Base-by-base conservation (phyloP, 805 yeast genomes). In the Cyberlindnera mycetangii region DNA sequence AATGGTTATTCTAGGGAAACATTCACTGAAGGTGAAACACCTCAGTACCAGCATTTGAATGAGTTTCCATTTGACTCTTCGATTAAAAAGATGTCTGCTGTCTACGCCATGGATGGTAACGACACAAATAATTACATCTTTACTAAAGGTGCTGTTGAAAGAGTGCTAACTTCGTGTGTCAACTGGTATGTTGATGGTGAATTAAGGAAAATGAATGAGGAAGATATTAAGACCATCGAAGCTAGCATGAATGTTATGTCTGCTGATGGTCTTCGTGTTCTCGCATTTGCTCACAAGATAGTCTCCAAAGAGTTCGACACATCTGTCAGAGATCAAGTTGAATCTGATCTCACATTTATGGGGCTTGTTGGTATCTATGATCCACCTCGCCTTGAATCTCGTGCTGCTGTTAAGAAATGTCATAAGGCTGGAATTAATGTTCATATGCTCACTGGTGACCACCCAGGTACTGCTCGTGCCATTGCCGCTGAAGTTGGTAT, bases 401-500 rank as follows among this genome's bases (percentile, higher is more conserved):
- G 79, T 10, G 76, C 69, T 11, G 76, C 86, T 6, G 90, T 85
- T 18, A 75, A 74, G 54, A 62, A 67, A 48, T 84, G 90, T 62
- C 89, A 83, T 58, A 69, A 62, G 38, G 92, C 92, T 14, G 92
- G 92, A 49, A 81, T 85, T 53, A 78, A 81, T 51, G 90, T 85
- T 37, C 88, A 81, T 54, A 85, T 85, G 92, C 74, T 85, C 32
- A 85, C 92, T 16, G 92, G 92, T 50, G 92, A 85, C 60, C 89
- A 83, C 56, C 85, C 84, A 9, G 83, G 83, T 30, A 85, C 92
- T 34, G 92, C 92, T 15, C 69, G 71, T 46, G 88, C 90, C 5
- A 85, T 85, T 68, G 90, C 92, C 15, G 82, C 79, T 61, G 89
- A 85, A 61, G 89, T 85, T 40, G 90, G 90, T 14, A 85, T 85